Base-by-base conservation (phyloP, 2,329 filamentous ascomycete genomes). In the Arthroderma sp. region DNA sequence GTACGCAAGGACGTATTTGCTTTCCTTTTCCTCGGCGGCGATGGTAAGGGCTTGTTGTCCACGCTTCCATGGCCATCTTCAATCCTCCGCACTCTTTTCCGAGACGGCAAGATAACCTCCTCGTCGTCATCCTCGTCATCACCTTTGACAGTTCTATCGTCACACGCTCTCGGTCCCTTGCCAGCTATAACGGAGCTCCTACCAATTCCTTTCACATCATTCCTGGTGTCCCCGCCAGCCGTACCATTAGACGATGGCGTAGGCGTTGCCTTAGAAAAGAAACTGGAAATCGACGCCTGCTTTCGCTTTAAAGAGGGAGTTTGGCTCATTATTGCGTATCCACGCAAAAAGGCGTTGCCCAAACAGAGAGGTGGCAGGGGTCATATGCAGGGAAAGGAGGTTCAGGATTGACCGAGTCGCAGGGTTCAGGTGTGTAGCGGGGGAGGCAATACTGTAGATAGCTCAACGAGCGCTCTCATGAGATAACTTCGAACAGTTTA, bases 271-370 rank as follows among this genome's bases (percentile, higher is more conserved):
- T 77, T 78, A 1, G 78, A 75, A 60, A 94, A 94, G 65, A 94
- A 94, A 58, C 80, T 88, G 3, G 85, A 91, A 49, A 95, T 81
- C 1, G 85, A 85, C 52, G 81, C 76, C 58, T 81, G 63, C 47
- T 65, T 66, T 37, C 61, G 57, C 44, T 66, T 65, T 6, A 62
- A 43, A 22, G 52, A 57, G 31, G 40, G 29, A 36, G 45, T 39
- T 32, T 49, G 48, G 43, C 45, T 49, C 48, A 49, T 49, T n/a
- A 31, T 49, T 29, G 29, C 15, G 15, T 22, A 22, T 22, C 15
- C 15, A 22, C 15, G 15, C 15, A 22, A 22, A 22, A 22, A 22
- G 15, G 15, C 15, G 15, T 22, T 22, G 15, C 15, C 15, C 15
- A 22, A 22, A 22, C 15, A 22, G 15, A 22, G 15, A 22, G 15